Percentiles rank a stretch among this genome's conserved stretches.
Evolutionary conservation across 2,329 filamentous ascomycete species (phyloP).

Genomic region (Leptosphaerulina australis): DNA sequence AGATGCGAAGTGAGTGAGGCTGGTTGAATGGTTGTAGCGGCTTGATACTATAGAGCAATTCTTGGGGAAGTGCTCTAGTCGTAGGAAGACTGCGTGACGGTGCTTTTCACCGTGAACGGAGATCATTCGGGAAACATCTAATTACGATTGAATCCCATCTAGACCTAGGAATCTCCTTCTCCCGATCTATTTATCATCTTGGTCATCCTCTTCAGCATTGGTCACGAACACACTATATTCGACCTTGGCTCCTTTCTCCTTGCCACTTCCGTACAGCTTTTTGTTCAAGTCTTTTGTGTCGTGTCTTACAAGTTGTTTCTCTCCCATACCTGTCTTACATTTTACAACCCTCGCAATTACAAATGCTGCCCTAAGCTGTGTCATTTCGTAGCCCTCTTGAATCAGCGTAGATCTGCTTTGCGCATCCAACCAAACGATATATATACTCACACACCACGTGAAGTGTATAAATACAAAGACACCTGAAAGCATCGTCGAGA

Average conservation of each 20-base stretch:
- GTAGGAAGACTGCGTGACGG: no score
- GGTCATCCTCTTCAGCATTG: conserved; percentile 2
- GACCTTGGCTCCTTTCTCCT: conserved; percentile 22
- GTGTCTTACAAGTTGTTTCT: conserved; percentile 25
- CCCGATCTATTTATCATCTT: background rate
- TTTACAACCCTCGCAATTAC: conserved; percentile 33
- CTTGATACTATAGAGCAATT: no score
- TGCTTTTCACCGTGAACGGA: no score
- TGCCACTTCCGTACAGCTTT: conserved; percentile 25
- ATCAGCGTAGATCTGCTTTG: conserved; percentile 35
- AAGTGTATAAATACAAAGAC: conserved; percentile 41
- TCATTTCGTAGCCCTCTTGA: conserved; percentile 38
- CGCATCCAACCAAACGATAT: conserved; percentile 45
- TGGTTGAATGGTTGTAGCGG: no score
- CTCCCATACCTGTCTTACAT: conserved; percentile 28
- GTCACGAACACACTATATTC: conserved; percentile 20
- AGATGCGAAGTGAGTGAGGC: no score
- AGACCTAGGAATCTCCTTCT: conserved; percentile 1
- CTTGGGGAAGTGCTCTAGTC: no score
- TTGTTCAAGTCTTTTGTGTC: conserved; percentile 26
- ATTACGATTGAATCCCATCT: background rate
- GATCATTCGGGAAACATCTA: no score
- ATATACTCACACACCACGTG: conserved; percentile 43
- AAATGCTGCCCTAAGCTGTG: conserved; percentile 41
- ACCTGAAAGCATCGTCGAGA: conserved; percentile 43